Evolutionary conservation across 768 basidiomycete species (phyloP), one percentile per base, ranked within the genome.

Genomic region (Tremella fuciformis): DNA sequence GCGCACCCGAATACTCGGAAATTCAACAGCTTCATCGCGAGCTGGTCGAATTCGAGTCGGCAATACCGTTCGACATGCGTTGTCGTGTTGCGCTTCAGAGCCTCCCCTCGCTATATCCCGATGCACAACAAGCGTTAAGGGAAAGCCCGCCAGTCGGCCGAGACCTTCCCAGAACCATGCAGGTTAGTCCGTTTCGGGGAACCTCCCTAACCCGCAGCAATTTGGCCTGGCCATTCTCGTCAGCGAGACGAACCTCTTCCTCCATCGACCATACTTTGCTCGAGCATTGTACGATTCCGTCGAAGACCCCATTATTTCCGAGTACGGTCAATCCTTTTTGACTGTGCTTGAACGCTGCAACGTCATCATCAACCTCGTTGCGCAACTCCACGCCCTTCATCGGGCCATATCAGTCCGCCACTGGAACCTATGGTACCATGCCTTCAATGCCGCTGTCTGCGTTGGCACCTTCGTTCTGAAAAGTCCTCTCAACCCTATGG

Each of bases 221-320:
- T 58, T 51, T 42, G 46, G 46, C 1, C 54, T 68, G 13, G 66
- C 66, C 1, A 24, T 68, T 2, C 62, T 53, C 29, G 50, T 68
- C 18, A 64, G 60, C n/a, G 66, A 68, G 42, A 58, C 50, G 29
- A 55, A 62, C 25, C 13, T 68, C 8, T 55, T 51, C 60, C 55
- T 68, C 13, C 57, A 62, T 46, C 49, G 66, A 51, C 66, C 66
- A 6, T 68, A 64, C 44, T 68, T 68, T 40, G 51, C 58, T 26
- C 60, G 54, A 42, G 63, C 63, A 21, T 57, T 65, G 41, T 47
- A 55, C 26, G 60, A 68, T n/a, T 38, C 41, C 25, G 55, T 55
- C 11, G 19, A 46, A 19, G 62, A 68, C 25, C 66, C 63, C 4
- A 62, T 59, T 7, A 29, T 56, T 15, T 57, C 57, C 1, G 39